phyloP scores from a whole-genome alignment of 306 rosid species.

The Crotalaria pallida region DNA sequence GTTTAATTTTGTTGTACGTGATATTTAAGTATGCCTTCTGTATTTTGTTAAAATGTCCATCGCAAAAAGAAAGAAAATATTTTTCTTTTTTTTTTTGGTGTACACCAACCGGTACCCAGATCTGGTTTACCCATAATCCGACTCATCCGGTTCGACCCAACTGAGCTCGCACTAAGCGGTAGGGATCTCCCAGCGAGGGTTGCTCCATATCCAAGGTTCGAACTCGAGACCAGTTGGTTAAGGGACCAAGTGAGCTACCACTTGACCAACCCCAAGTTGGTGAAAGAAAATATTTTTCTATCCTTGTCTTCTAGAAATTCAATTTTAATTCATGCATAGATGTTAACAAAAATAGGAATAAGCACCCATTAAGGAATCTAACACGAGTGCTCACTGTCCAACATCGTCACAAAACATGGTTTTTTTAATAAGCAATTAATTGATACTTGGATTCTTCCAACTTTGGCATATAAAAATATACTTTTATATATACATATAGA shows the following conservation, averaged over 20 bases:
- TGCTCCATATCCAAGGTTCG: too few species aligned
- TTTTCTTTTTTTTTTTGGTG: too few species aligned
- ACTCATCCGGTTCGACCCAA: too few species aligned
- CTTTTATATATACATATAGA: too few species aligned
- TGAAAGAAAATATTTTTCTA: neutral
- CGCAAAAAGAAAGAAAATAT: neutral
- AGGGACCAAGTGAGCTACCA: too few species aligned
- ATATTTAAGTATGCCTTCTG: neutral
- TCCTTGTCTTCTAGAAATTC: neutral
- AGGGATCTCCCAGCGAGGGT: too few species aligned
- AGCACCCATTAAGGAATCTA: constrained; percentile 14
- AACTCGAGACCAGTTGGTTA: too few species aligned
- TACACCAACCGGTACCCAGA: too few species aligned
- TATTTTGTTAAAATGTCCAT: neutral
- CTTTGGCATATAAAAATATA: neutral
- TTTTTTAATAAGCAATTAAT: neutral
- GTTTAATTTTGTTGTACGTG: constrained; percentile 16
- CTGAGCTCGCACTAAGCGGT: too few species aligned
- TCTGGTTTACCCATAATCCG: too few species aligned
- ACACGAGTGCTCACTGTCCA: neutral
- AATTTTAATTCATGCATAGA: constrained; percentile 7
- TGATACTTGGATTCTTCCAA: neutral
- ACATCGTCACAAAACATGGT: neutral
- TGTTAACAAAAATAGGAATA: constrained; percentile 16
- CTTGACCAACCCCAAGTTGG: too few species aligned